Evolutionary conservation across 768 basidiomycete genomes (phyloP), one percentile per base, ranked within the genome.

Genomic region (Mycena crocata): DNA sequence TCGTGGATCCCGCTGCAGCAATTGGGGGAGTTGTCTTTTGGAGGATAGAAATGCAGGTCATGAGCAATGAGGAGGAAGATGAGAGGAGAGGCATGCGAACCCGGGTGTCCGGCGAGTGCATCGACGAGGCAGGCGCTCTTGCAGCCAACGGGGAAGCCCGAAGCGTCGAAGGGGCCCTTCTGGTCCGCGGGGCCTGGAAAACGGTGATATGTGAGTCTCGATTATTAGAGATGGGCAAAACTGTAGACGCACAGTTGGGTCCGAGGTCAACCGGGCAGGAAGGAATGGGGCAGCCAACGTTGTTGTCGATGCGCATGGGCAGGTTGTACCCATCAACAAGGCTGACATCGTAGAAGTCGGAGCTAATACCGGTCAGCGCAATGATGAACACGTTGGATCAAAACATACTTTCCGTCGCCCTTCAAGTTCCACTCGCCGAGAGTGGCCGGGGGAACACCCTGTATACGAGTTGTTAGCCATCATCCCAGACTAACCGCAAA

Each of bases 251-350:
- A 62, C 62, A 64, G 35, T 39, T 57, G 32, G 62, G 54, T 34
- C 48, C 54, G 0, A 64, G 62, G 55, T 57, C 55, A 2, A 64
- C 84, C 0, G 85, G 76, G 70, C 87, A 90, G 56, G 80, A 75
- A 0, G 87, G 83, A 19, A 84, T 72, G 26, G 72, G 73, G 70
- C 89, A 90, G 6, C 79, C 83, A 42, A 76, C 78, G 72, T 80
- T 83, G 73, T 84, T 88, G 50, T 78, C 81, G 51, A 90, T 86
- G 5, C 80, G 73, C 71, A 89, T 76, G 17, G 89, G 88, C 23
- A 90, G 74, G 72, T 89, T 87, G 68, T 81, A 89, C 7, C 88
- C 88, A 68, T 89, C 86, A 30, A 89, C 88, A 7, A 89, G 77
- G 39, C 86, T 87, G 24, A 88, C 87, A 86, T 15, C 23, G 45